These are phyloP conservation scores for Neonectria coccinea DNA, from an alignment of 2,329 filamentous ascomycete genomes.

Conservation along the genomic window DNA sequence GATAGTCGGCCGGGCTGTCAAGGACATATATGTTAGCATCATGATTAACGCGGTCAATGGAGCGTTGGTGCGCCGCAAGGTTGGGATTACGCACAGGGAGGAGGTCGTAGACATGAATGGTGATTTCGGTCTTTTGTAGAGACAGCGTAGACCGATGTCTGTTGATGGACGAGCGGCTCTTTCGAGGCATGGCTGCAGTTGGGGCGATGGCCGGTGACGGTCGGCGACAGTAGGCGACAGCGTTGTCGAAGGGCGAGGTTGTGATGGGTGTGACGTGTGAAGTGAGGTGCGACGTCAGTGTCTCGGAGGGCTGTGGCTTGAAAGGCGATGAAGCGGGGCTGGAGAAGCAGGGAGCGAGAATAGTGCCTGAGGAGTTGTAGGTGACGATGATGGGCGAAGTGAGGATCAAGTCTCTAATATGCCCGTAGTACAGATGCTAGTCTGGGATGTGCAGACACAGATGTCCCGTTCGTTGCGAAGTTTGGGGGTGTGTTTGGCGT, in stretches of 20 bases:
- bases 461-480: too few relatives aligned
- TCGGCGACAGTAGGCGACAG: slow-evolving; percentile 7
- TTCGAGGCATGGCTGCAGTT: slow-evolving; percentile 44
- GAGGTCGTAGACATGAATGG: slow-evolving; percentile 83
- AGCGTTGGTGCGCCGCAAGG: slow-evolving; percentile 11
- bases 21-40: slow-evolving; percentile 29
- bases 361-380: too few relatives aligned
- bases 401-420: too few relatives aligned
- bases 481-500: too few relatives aligned
- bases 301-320: slow-evolving; percentile 34
- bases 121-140: slow-evolving; percentile 77
- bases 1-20: slow-evolving; percentile 77
- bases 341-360: slow-evolving; percentile 5
- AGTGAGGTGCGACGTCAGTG: slow-evolving; percentile 39
- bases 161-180: slow-evolving; percentile 45
- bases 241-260: slow-evolving; percentile 3
- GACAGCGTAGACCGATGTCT: slow-evolving; percentile 75
- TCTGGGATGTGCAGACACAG: too few relatives aligned
- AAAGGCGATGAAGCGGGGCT: slow-evolving; percentile 36
- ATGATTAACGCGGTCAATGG: slow-evolving; percentile 13
- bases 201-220: slow-evolving; percentile 7
- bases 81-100: slow-evolving; percentile 67
- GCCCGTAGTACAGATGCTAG: too few relatives aligned
- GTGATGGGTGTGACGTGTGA: slow-evolving; percentile 38
- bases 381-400: too few relatives aligned